Conservation (phyloP, 1,139 yeast species). For the Yamadazyma conglobata region DNA sequence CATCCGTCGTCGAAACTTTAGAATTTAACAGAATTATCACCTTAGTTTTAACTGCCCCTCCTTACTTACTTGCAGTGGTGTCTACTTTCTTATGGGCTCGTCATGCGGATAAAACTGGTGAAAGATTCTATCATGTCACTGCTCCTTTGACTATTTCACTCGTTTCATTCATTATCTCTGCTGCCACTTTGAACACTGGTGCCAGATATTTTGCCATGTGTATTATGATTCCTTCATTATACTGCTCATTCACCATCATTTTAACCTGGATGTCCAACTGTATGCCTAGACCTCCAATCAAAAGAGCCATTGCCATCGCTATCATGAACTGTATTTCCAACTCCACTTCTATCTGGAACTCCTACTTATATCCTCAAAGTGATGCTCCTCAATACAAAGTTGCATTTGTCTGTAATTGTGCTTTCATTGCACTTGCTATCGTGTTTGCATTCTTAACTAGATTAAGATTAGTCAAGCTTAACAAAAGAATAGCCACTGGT, state of each 20-base stretch:
- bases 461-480: conserved; percentile 34
- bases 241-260: conserved; percentile 53
- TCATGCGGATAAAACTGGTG: conserved; percentile 57
- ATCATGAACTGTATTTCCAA: conserved; percentile 51
- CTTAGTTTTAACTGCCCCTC: conserved; percentile 58
- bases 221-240: conserved; percentile 55
- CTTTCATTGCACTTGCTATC: conserved; percentile 40
- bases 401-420: conserved; percentile 50
- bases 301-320: conserved; percentile 52
- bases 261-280: conserved; percentile 57
- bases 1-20: conserved; percentile 55
- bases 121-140: conserved; percentile 51
- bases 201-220: conserved; percentile 63
- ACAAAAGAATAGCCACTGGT: conserved; percentile 42
- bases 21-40: conserved; percentile 49
- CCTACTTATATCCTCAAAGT: conserved; percentile 43
- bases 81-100: conserved; percentile 52
- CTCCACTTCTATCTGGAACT: conserved; percentile 53
- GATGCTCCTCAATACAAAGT: conserved; percentile 43
- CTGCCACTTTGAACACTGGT: conserved; percentile 52
- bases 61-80: conserved; percentile 53
- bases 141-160: conserved; percentile 44
- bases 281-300: conserved; percentile 50
- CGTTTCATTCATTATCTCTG: conserved; percentile 51
- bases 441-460: conserved; percentile 37